Conservation (phyloP, 352 stramenopile species). For the Phytophthora rubi region DNA sequence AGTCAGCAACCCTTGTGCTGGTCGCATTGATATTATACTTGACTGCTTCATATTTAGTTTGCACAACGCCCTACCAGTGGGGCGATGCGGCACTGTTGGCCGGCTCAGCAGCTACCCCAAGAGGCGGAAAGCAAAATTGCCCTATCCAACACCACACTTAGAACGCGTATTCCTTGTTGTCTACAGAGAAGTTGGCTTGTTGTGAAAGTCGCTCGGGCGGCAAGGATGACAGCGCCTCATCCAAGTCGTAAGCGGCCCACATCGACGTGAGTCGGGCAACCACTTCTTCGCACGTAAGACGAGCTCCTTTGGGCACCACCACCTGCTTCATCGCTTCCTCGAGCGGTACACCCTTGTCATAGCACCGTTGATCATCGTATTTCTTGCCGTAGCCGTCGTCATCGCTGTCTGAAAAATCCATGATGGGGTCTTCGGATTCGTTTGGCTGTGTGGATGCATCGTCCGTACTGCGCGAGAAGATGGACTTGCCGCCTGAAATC, state of each 20-base stretch:
- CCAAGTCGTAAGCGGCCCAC: constrained; percentile 78
- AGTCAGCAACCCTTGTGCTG: constrained; percentile 6
- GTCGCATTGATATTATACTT: constrained; percentile 39
- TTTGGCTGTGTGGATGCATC: constrained; percentile 56
- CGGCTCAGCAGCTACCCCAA: constrained; percentile 33
- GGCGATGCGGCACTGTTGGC: constrained; percentile 28
- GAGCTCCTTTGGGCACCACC: constrained; percentile 58
- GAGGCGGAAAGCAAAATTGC: constrained; percentile 39
- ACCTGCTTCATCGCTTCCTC: constrained; percentile 84
- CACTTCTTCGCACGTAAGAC: constrained; percentile 78
- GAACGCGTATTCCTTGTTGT: constrained; percentile 52
- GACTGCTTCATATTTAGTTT: constrained; percentile 51
- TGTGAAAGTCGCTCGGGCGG: constrained; percentile 56
- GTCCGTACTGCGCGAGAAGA: constrained; percentile 42
- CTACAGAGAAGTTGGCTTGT: constrained; percentile 48
- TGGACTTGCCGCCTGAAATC: constrained; percentile 35
- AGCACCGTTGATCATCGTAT: constrained; percentile 70
- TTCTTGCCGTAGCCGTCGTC: constrained; percentile 51
- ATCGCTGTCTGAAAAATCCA: constrained; percentile 49
- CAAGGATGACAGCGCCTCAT: constrained; percentile 60
- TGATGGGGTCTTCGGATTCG: constrained; percentile 59
- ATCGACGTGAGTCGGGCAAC: constrained; percentile 78
- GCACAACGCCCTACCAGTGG: constrained; percentile 33
- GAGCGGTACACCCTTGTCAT: constrained; percentile 68
- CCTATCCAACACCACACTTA: constrained; percentile 28